Evolutionary conservation across 129 eudicot species (phyloP), one percentile per base, ranked within the genome.

Genomic region (Scalesia atractyloides): DNA sequence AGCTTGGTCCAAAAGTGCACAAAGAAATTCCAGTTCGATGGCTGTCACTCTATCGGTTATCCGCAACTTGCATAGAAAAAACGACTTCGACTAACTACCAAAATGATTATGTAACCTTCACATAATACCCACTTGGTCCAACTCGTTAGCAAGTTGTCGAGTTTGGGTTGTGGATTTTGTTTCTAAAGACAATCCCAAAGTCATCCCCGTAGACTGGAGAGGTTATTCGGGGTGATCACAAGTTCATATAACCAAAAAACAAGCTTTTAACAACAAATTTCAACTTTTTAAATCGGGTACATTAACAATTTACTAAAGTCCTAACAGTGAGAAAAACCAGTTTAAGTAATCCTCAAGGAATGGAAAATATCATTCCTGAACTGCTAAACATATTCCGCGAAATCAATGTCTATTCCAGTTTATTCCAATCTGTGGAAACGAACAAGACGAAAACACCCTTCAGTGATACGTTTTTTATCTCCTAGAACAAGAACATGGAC

Each of bases 401-500:
- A 71, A 53, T 56, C 46, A 71, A 64, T 24, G 51, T 52, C 73
- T 39, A 71, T 71, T 64, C 61, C 73, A 52, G 73, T 64, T 64
- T 78, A 78, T 78, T 78, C 68, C 77, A 78, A 70, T 66, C 26
- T 50, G 44, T 58, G 18, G 34, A 70, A 60, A 0, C 9, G 46
- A 41, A 2, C 41, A 37, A 13, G 80, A 67, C 36, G 36, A 75
- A 75, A 58, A 75, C 19, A 58, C 80, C 68, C 73, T 56, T 65
- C 48, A 22, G 66, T 18, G 5, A 67, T 30, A 34, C 30, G 6
- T n/a, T 5, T 33, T 53, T 76, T 76, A 76, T 33, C 82, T 85
- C 83, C 79, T 89, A 22, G 89, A 82, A 80, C 81, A 76, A 5
- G 85, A 79, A 71, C 89, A 87, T 47, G 95, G 82, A n/a, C 68